Evolutionary conservation across 129 eudicot genomes (phyloP).

Genomic region (Chrysanthemum makinoi): DNA sequence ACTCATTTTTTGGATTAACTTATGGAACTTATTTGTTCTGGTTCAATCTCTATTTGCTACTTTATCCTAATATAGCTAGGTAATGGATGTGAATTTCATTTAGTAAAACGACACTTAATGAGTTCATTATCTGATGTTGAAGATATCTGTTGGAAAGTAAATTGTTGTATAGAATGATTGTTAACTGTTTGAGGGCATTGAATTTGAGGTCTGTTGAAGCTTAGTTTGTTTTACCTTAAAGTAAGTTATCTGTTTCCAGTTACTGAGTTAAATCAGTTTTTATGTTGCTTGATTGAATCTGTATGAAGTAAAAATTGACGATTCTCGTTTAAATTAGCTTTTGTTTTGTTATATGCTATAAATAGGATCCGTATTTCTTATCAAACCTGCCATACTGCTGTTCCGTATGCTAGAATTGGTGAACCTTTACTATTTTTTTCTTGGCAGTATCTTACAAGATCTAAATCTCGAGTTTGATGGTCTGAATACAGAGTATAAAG

Average conservation of each 20-base stretch:
- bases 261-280: neutral
- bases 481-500: conserved; percentile 55
- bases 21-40: neutral
- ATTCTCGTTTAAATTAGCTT: neutral
- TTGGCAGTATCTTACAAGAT: conserved; percentile 80
- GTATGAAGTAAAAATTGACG: conserved; percentile 2
- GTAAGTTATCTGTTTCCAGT: neutral
- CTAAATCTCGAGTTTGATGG: conserved; percentile 65
- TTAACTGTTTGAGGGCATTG: conserved; percentile 10
- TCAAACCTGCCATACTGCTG: conserved; percentile 8
- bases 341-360: neutral
- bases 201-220: conserved; percentile 19
- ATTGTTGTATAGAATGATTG: neutral
- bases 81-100: neutral
- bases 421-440: neutral
- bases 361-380: neutral
- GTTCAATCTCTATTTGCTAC: neutral
- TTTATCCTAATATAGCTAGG: neutral
- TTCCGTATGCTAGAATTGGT: conserved; percentile 18
- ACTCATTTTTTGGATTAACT: neutral
- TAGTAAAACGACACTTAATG: neutral
- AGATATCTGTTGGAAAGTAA: neutral
- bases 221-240: conserved; percentile 6
- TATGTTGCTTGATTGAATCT: conserved; percentile 14
- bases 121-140: conserved; percentile 5